These are phyloP conservation scores for Albatrellus sp. DNA, from an alignment of 1,284 basidiomycete species.

Conservation along the genomic window DNA sequence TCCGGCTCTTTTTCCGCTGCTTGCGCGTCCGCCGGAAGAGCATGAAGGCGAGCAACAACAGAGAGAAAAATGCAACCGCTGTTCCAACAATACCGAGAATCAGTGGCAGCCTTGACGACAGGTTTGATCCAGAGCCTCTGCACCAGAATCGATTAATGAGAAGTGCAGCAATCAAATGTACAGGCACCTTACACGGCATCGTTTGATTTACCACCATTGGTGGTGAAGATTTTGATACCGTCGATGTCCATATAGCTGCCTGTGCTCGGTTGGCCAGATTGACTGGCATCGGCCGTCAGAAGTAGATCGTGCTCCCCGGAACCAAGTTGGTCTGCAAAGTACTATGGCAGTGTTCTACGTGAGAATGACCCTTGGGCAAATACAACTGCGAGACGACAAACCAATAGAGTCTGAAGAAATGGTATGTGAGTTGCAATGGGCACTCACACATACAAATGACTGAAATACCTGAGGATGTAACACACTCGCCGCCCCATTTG, in stretches of 20 bases:
- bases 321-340: constrained; percentile 25
- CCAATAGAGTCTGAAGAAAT: constrained; percentile 28
- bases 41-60: constrained; percentile 19
- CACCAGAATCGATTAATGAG: constrained; percentile 8
- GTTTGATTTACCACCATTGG: constrained; percentile 3
- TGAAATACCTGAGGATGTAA: constrained; percentile 26
- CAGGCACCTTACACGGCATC: neutral
- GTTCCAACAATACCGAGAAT: neutral
- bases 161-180: neutral
- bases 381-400: constrained; percentile 14
- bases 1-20: constrained; percentile 2
- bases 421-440: constrained; percentile 1
- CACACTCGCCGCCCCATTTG: constrained; percentile 17
- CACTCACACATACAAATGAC: neutral
- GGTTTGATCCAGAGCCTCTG: constrained; percentile 13
- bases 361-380: constrained; percentile 3
- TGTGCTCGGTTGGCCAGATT: constrained; percentile 12
- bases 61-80: constrained; percentile 14
- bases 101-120: neutral
- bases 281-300: constrained; percentile 18
- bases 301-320: constrained; percentile 21
- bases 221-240: constrained; percentile 25
- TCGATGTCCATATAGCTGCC: constrained; percentile 31
- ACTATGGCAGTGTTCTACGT: constrained; percentile 22
- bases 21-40: constrained; percentile 15